Conservation (phyloP, 495 filamentous ascomycete species). For the Penicillium coffeae region DNA sequence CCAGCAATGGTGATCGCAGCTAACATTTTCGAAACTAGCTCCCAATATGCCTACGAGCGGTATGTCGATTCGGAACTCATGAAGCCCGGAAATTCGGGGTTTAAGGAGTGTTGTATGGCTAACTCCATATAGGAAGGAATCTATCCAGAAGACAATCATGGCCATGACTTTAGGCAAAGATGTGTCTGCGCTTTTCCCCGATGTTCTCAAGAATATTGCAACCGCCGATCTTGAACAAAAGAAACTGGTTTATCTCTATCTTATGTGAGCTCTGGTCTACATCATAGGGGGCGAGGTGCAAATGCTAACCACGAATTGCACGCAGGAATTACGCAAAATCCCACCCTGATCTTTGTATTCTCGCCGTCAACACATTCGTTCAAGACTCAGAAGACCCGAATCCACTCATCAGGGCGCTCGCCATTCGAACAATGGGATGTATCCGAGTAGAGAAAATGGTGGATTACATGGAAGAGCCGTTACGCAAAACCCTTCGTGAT, state of each 20-base stretch:
- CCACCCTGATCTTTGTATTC: slow-evolving; percentile 96
- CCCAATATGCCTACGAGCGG: slow-evolving; percentile 98
- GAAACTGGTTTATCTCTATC: slow-evolving; percentile 97
- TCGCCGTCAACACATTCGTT: slow-evolving; percentile 98
- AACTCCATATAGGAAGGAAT: slow-evolving; percentile 69
- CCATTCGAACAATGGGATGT: slow-evolving; percentile 98
- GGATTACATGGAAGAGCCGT: slow-evolving; percentile 98
- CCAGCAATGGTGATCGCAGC: slow-evolving; percentile 11
- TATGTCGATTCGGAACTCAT: slow-evolving; percentile 27
- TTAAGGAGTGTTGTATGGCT: slow-evolving; percentile 17
- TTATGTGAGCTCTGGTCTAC: slow-evolving; percentile 66
- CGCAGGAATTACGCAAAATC: slow-evolving; percentile 98
- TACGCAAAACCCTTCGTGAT: slow-evolving; percentile 93
- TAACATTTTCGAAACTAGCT: slow-evolving; percentile 46
- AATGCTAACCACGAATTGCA: slow-evolving; percentile 11
- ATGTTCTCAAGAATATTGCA: slow-evolving; percentile 98
- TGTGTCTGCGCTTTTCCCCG: slow-evolving; percentile 94
- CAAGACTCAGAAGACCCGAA: slow-evolving; percentile 99
- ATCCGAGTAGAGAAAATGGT: slow-evolving; percentile 99
- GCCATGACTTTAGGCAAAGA: slow-evolving; percentile 99
- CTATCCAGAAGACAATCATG: slow-evolving; percentile 99
- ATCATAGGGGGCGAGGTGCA: slow-evolving; percentile 1
- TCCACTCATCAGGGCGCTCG: slow-evolving; percentile 87
- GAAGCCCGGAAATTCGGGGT: not conserved
- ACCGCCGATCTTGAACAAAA: slow-evolving; percentile 95